A percentile compares a stretch with the other conserved stretches of the same genome.
Evolutionary conservation across 2,329 filamentous ascomycete species (phyloP).

Genomic region (Parafenestella ontariensis): DNA sequence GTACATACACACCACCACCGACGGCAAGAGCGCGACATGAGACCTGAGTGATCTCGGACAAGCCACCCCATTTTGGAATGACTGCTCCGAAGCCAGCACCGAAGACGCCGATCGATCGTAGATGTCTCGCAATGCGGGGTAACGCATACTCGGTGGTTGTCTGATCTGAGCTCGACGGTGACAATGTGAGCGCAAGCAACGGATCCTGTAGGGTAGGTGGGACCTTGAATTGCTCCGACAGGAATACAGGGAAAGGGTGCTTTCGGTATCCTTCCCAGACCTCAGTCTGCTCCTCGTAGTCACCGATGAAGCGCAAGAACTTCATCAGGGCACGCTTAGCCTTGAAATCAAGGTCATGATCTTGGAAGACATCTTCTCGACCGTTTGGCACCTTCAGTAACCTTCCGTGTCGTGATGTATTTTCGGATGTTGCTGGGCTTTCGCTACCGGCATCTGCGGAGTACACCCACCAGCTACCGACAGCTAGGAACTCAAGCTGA

Average conservation of each 20-base stretch:
- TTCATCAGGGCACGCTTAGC: conserved; percentile 91
- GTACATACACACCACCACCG: conserved; percentile 87
- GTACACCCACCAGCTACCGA: conserved; percentile 90
- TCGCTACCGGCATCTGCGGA: conserved; percentile 36
- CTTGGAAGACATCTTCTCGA: conserved; percentile 88
- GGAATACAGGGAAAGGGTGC: conserved; percentile 64
- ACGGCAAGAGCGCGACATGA: conserved; percentile 90
- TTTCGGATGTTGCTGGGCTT: conserved; percentile 1
- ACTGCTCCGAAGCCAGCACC: conserved; percentile 89
- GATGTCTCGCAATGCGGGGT: conserved; percentile 75
- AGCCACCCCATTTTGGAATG: conserved; percentile 90
- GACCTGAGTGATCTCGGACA: conserved; percentile 88
- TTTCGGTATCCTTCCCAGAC: conserved; percentile 66
- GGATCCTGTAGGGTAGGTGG: conserved; percentile 71
- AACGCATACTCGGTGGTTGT: conserved; percentile 74
- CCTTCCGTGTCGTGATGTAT: conserved; percentile 13
- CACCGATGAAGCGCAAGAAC: conserved; percentile 85
- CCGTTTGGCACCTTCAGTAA: conserved; percentile 82
- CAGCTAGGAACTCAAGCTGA: conserved; percentile 91
- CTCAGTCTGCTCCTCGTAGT: conserved; percentile 68
- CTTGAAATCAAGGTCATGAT: conserved; percentile 75
- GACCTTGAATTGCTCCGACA: conserved; percentile 60
- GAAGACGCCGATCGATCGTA: conserved; percentile 86
- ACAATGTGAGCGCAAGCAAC: conserved; percentile 75
- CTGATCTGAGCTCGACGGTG: conserved; percentile 62